These are phyloP conservation scores for Kwoniella sp. DNA, from an alignment of 768 basidiomycete species.

Conservation along the genomic window DNA sequence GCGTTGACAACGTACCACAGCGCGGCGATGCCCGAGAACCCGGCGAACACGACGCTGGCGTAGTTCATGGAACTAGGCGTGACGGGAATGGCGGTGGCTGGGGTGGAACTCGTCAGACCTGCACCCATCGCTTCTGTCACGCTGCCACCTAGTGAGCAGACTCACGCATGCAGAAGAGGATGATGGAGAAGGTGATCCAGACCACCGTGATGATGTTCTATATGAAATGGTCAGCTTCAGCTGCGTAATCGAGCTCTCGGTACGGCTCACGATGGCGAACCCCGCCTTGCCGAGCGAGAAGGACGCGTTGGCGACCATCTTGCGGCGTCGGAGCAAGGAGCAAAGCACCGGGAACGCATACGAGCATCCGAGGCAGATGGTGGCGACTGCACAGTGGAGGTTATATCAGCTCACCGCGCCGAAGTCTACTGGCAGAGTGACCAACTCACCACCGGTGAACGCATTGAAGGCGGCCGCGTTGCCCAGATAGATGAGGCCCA, in stretches of 20 bases:
- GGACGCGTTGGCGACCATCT: conserved; percentile 55
- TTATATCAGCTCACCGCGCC: too few species aligned
- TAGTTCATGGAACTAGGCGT: conserved; percentile 53
- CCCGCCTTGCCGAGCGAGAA: conserved; percentile 50
- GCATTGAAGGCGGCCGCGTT: conserved; percentile 62
- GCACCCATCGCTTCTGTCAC: too few species aligned
- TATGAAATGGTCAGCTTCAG: conserved; percentile 46
- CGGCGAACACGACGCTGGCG: conserved; percentile 64
- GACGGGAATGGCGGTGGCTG: conserved; percentile 40
- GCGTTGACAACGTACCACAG: conserved; percentile 62
- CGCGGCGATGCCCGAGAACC: conserved; percentile 59
- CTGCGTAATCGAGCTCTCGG: too few species aligned
- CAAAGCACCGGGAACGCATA: conserved; percentile 63
- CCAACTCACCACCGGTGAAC: conserved; percentile 56
- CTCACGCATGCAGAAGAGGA: conserved; percentile 63
- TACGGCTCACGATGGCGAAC: conserved; percentile 34
- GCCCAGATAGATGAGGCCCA: conserved; percentile 63
- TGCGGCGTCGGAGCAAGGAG: conserved; percentile 54
- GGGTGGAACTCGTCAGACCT: too few species aligned
- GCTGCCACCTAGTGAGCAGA: neutral
- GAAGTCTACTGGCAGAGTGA: too few species aligned
- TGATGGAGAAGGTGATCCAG: conserved; percentile 63
- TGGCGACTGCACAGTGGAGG: conserved; percentile 52
- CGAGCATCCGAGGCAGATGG: conserved; percentile 64
- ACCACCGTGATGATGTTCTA: conserved; percentile 58